Conservation (phyloP, 495 filamentous ascomycete species). For the Aspergillus diversus region DNA sequence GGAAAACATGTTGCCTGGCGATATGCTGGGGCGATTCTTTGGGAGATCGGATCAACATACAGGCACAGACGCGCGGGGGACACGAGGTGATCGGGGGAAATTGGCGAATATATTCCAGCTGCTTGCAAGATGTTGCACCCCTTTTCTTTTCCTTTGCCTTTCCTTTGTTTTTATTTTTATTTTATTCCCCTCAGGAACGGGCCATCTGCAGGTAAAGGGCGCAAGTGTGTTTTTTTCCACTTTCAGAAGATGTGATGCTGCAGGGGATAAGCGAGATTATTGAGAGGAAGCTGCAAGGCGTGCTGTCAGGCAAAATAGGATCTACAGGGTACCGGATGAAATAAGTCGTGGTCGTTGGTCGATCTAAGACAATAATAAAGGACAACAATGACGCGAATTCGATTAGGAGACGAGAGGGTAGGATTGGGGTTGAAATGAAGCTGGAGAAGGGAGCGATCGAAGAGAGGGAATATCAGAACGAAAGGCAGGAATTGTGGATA, state of each 20-base stretch:
- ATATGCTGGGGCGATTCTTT: background rate
- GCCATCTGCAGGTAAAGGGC: slow-evolving; percentile 19
- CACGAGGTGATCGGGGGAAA: slow-evolving; percentile 4
- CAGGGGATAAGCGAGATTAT: slow-evolving; percentile 17
- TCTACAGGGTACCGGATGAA: slow-evolving; percentile 15
- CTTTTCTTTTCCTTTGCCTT: slow-evolving; percentile 7
- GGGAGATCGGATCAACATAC: background rate
- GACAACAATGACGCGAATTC: background rate
- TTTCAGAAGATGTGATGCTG: slow-evolving; percentile 18
- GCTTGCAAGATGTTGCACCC: slow-evolving; percentile 10
- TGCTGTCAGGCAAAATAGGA: slow-evolving; percentile 11
- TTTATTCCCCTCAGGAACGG: slow-evolving; percentile 13
- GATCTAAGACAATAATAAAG: slow-evolving; percentile 14
- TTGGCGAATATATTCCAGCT: slow-evolving; percentile 1
- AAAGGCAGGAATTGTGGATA: background rate
- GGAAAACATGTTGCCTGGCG: slow-evolving; percentile 13
- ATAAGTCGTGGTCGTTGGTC: slow-evolving; percentile 2
- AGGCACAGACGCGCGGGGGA: slow-evolving; percentile 3
- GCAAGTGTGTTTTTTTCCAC: slow-evolving; percentile 9
- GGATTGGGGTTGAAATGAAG: slow-evolving; percentile 6
- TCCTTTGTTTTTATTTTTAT: background rate
- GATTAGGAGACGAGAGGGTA: background rate
- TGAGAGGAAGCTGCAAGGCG: slow-evolving; percentile 1
- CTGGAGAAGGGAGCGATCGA: background rate
- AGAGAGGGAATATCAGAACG: background rate